Conservation (phyloP, 345 rosid genomes). For the Barbarea vulgaris region DNA sequence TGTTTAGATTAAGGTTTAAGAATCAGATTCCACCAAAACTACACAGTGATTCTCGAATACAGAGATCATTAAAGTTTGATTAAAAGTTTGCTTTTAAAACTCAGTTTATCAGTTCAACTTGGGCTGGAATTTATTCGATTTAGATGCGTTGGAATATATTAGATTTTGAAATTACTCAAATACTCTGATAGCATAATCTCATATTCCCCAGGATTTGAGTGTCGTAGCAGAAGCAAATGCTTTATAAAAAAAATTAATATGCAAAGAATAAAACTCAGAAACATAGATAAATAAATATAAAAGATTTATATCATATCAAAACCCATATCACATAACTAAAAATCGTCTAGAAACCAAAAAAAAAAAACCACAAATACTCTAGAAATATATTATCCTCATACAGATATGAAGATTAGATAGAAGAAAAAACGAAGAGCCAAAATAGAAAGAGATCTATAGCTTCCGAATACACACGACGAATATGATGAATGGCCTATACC, state of each 20-base stretch:
- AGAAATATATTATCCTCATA: conserved; percentile 17
- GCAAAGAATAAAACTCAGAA: not conserved
- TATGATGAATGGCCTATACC: conserved; percentile 36
- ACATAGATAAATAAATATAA: conserved; percentile 36
- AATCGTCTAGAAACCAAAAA: conserved; percentile 6
- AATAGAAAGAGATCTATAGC: conserved; percentile 33
- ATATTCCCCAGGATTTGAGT: not conserved
- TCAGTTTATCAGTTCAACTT: not conserved
- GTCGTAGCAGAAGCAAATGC: not conserved
- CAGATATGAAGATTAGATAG: conserved; percentile 21
- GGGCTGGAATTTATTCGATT: not conserved
- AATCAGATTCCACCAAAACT: not conserved
- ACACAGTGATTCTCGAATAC: not conserved
- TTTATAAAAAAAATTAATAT: not conserved
- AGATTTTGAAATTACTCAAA: not conserved
- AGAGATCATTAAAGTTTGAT: not conserved
- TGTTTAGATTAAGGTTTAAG: not conserved
- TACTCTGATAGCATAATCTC: not conserved
- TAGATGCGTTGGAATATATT: not conserved
- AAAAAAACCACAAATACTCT: conserved; percentile 31
- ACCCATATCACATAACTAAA: conserved; percentile 12
- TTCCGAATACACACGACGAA: conserved; percentile 43
- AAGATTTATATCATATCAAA: conserved; percentile 32
- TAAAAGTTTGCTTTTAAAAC: not conserved
- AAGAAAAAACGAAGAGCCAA: not conserved